A percentile compares a stretch with the other conserved stretches of the same genome.
Evolutionary conservation across 768 basidiomycete species (phyloP).

Genomic region (Tulasnella sp.): DNA sequence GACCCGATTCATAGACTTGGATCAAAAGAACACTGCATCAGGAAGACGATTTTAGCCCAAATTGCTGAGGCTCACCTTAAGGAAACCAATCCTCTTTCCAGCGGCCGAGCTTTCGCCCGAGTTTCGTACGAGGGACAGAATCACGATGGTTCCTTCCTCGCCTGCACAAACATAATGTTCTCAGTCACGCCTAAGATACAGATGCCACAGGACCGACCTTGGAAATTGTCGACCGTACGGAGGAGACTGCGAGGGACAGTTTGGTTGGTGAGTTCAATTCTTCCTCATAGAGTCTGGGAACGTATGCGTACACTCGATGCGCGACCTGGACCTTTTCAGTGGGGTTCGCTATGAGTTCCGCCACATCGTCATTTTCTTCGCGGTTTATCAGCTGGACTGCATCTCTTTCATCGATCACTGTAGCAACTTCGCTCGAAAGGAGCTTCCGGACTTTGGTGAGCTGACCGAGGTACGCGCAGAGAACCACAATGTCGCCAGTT

Average conservation of each 20-base stretch:
- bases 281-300: background rate
- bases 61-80: conserved; percentile 54
- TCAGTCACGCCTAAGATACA: background rate
- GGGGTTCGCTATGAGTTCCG: conserved; percentile 44
- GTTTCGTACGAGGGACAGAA: conserved; percentile 75
- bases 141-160: conserved; percentile 58
- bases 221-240: conserved; percentile 77
- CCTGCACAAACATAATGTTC: conserved; percentile 1
- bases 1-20: conserved; percentile 59
- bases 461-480: conserved; percentile 60
- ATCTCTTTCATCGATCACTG: conserved; percentile 72
- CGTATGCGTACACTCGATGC: conserved; percentile 51
- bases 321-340: conserved; percentile 57
- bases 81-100: conserved; percentile 62
- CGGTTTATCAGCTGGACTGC: conserved; percentile 59
- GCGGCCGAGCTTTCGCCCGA: conserved; percentile 47
- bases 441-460: conserved; percentile 52
- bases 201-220: conserved; percentile 42
- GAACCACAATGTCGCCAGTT: conserved; percentile 57
- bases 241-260: conserved; percentile 54
- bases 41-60: background rate
- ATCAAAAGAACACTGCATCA: conserved; percentile 7
- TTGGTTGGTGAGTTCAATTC: background rate
- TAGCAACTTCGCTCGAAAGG: conserved; percentile 54
- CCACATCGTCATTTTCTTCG: conserved; percentile 43